Base-by-base conservation (phyloP, 148 eudicot species). In the Mesembryanthemum crystallinum region DNA sequence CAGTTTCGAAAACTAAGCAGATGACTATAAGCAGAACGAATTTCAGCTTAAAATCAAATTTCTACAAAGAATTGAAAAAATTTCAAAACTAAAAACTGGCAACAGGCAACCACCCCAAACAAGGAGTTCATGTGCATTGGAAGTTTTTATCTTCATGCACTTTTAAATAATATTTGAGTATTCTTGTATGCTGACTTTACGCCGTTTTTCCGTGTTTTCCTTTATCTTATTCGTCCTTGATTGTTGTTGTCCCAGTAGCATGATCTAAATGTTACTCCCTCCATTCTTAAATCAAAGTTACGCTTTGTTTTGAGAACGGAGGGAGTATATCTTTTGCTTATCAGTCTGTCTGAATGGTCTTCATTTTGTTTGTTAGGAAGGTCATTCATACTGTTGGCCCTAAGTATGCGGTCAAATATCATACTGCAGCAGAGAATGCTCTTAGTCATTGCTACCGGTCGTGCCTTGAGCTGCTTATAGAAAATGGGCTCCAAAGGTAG, bases 361-460 rank as follows among this genome's bases (percentile, higher is more conserved):
- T 67, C n/a, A 69, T 81, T 72, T 51, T 67, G n/a, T 30, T 78
- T 76, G 79, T 63, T 85, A 96, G 99, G 98, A 86, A 94, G 87
- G 90, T 96, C 75, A 96, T 96, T 59, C 99, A 96, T 78, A 96
- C 98, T 45, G 98, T 96, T 81, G 99, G 99, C 72, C 99, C 99
- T 24, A 96, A 96, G 91, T 96, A 96, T 86, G 94, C 99, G 32
- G 90, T 91, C 77, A 96, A 96, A 79, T 96, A 96, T 86, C 99
- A 96, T 87, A 92, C 99, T 61, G 99, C 99, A 67, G 99, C 98
- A 11, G 99, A 96, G 87, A 96, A 92, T 88, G 91, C 99, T 71
- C 82, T 96, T 75, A 96, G 98, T 83, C 99, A 96, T 81, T 92
- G 98, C 82, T 96, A 96, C 62, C 88, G 98, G 7, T 88, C 97